phyloP scores from a whole-genome alignment of 768 basidiomycete genomes.

The Phanerochaete sordida region DNA sequence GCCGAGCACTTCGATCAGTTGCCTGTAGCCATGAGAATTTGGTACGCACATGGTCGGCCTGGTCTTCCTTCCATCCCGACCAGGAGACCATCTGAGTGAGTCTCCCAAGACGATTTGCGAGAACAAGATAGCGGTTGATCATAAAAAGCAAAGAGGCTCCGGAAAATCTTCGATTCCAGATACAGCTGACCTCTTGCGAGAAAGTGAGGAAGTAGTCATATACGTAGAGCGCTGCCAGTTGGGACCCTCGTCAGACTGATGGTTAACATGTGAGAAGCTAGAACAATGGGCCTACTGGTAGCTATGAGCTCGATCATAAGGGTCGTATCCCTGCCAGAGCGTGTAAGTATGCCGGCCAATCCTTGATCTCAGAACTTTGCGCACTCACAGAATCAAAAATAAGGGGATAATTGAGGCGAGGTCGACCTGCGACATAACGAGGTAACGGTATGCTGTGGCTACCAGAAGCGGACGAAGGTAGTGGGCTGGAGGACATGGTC shows the following conservation, averaged over 20 bases:
- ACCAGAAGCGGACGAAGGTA: not conserved
- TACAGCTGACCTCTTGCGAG: constrained; percentile 4
- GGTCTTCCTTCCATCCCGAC: not conserved
- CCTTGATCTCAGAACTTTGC: too few relatives aligned
- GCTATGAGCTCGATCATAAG: not conserved
- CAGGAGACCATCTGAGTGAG: constrained; percentile 1
- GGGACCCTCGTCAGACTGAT: not conserved
- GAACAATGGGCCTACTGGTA: not conserved
- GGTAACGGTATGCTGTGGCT: not conserved
- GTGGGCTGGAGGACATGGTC: too few relatives aligned
- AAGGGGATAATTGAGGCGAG: not conserved
- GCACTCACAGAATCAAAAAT: not conserved
- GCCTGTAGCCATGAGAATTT: too few relatives aligned
- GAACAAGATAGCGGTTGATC: constrained; percentile 6
- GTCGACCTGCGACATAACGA: constrained; percentile 8
- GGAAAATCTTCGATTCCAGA: constrained; percentile 3
- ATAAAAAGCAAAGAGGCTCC: constrained; percentile 5
- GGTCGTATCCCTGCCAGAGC: not conserved
- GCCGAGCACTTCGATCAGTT: not conserved
- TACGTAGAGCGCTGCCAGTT: not conserved
- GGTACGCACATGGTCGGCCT: constrained; percentile 1
- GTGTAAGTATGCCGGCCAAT: too few relatives aligned
- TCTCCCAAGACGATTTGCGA: not conserved
- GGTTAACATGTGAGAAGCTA: too few relatives aligned
- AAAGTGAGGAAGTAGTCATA: constrained; percentile 12